Evolutionary conservation across 208 protist genomes (phyloP).

Genomic region (Leishmania major): DNA sequence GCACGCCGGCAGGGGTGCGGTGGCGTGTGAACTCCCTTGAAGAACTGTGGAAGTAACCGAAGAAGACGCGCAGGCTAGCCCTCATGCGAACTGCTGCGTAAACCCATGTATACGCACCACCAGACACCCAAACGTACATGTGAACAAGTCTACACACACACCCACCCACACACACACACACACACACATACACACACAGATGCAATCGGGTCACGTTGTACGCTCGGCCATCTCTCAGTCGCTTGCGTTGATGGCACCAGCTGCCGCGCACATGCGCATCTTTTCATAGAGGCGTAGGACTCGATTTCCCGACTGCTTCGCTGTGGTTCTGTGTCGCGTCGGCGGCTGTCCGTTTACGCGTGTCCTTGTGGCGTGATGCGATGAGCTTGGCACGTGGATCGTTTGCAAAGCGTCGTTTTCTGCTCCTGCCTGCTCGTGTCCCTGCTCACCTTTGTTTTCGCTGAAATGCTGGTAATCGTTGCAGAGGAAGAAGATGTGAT

Average conservation of each 20-base stretch:
- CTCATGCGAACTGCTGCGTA: background rate
- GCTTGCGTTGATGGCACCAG: background rate
- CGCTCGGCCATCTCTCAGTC: background rate
- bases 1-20: background rate
- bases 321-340: background rate
- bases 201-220: background rate
- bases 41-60: no score
- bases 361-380: background rate
- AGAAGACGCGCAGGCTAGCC: background rate
- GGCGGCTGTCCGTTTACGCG: background rate
- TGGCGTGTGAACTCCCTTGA: background rate
- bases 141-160: background rate
- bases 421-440: background rate
- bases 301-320: background rate
- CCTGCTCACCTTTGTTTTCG: constrained; percentile 3
- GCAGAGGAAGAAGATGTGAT: background rate
- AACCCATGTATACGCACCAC: background rate
- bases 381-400: background rate
- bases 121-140: background rate
- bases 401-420: background rate
- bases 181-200: background rate
- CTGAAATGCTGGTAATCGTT: background rate
- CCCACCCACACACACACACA: background rate
- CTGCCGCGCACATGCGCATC: background rate
- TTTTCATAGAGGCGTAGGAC: background rate